Base-by-base conservation (phyloP, 2,329 filamentous ascomycete genomes). In the Colletotrichum horii region DNA sequence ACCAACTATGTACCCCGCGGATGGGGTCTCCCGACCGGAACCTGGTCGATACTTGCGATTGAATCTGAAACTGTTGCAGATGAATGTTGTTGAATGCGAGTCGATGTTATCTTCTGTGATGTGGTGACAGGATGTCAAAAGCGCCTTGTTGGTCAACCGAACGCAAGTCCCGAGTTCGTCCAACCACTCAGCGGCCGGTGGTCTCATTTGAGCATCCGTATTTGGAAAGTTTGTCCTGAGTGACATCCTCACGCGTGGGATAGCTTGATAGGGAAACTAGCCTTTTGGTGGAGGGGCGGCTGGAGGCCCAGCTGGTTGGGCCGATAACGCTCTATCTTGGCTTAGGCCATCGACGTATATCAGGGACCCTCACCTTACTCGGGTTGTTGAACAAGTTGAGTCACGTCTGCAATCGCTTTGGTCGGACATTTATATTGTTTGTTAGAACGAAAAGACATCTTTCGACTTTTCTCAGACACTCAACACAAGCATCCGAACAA, bases 241-340 rank as follows among this genome's bases (percentile, higher is more conserved):
- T 26, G 22, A 22, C 19, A 36, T 70, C 12, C 28, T 52, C 52
- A 19, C 32, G 22, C 16, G 24, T 60, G 24, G 26, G 2, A 30
- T 56, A 56, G 24, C 34, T 43, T 28, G 56, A 24, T 38, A 58
- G 16, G 64, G 43, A 36, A 34, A 62, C 8, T 22, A 48, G 19
- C 16, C 36, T 30, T 22, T 8, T 52, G n/a, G 43, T 22, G 22
- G 34, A 52, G 26, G 24, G 22, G 28, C n/a, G 28, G 43, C 19
- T 24, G 30, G 34, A 15, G n/a, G n/a, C 30, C 64, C 30, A 30
- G 32, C 38, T 26, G 38, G 9, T 26, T 60, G 28, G 43, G 43
- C 70, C 70, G 70, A 74, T 76, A 76, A 69, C 70, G 74, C 56
- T 73, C 48, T 58, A 19, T n/a, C 24, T 64, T 32, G 64, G 14